Base-by-base conservation (phyloP, 495 filamentous ascomycete genomes). In the Amphirosellinia nigrospora region DNA sequence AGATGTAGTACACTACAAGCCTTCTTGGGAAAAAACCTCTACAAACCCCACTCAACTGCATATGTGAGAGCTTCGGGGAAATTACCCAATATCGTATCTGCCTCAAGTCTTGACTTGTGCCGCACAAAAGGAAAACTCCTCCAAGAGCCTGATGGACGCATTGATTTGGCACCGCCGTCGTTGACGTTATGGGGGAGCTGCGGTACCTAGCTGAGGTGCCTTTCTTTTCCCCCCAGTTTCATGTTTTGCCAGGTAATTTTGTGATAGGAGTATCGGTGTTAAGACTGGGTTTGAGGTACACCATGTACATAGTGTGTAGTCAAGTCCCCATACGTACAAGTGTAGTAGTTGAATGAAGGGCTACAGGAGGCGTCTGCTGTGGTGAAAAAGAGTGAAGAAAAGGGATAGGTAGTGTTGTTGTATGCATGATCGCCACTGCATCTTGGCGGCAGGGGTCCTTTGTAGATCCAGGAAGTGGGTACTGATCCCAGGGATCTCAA, bases 401-500 rank as follows among this genome's bases (percentile, higher is more conserved):
- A 65, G 32, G 59, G 34, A 65, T 39, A 65, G 58, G 32, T 58
- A n/a, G 58, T 39, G 58, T 23, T 53, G 63, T 53, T 65, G 46
- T 68, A 26, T 46, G 65, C 39, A 68, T 66, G 64, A 56, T 68
- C 66, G 53, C 43, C 66, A 52, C 56, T 61, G 45, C 66, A 68
- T 19, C 66, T 68, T 68, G 43, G 66, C 66, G 21, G 58, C 66
- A 69, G 66, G 66, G 66, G 56, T 62, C 36, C 34, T 41, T 43
- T 53, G 30, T 38, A 66, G 64, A 66, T 66, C 64, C 38, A 66
- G 64, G 45, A n/a, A 66, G 50, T 66, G 64, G 64, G 38, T 66
- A 36, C 36, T 58, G 46, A 28, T 53, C 63, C 63, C 63, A 65
- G 21, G 45, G 63, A 65, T 65, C 63, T 65, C 48, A 16, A 13